A percentile compares a stretch with the other conserved stretches of the same genome.
These are phyloP conservation scores for Pseudogymnoascus sp. DNA, from an alignment of 2,329 filamentous ascomycete species.

Conservation along the genomic window DNA sequence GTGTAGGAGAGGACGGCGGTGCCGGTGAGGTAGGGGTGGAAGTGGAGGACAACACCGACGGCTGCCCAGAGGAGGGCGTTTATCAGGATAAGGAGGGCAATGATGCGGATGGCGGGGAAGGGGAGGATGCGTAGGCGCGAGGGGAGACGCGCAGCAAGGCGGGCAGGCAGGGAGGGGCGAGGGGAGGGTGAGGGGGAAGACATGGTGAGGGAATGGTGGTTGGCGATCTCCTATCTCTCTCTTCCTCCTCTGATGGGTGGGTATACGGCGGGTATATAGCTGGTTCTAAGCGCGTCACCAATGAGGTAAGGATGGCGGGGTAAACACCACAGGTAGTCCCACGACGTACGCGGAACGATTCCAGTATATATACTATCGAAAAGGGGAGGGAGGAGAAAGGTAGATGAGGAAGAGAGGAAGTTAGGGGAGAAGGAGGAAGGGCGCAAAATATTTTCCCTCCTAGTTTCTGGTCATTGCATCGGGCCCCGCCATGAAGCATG, in stretches of 20 bases:
- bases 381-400: neutral
- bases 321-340: neutral
- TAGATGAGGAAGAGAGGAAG: neutral
- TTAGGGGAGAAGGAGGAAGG: neutral
- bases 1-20: conserved; percentile 82
- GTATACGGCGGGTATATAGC: neutral
- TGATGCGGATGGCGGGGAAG: conserved; percentile 34
- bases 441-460: neutral
- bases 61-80: conserved; percentile 51
- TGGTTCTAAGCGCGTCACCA: neutral
- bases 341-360: neutral
- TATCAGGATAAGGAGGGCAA: conserved; percentile 41
- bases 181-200: conserved; percentile 61
- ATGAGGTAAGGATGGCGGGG: neutral
- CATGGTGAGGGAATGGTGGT: conserved; percentile 1
- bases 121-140: conserved; percentile 16
- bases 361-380: neutral
- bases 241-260: neutral
- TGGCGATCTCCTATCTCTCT: neutral
- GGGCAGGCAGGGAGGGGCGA: conserved; percentile 25
- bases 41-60: conserved; percentile 45
- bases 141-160: conserved; percentile 14
- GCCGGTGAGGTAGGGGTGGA: conserved; percentile 57
- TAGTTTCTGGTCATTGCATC: neutral
- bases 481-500: neutral